A percentile compares a stretch with the other conserved stretches of the same genome.
Conservation (phyloP, 768 basidiomycete species). For the Serendipita indica region DNA sequence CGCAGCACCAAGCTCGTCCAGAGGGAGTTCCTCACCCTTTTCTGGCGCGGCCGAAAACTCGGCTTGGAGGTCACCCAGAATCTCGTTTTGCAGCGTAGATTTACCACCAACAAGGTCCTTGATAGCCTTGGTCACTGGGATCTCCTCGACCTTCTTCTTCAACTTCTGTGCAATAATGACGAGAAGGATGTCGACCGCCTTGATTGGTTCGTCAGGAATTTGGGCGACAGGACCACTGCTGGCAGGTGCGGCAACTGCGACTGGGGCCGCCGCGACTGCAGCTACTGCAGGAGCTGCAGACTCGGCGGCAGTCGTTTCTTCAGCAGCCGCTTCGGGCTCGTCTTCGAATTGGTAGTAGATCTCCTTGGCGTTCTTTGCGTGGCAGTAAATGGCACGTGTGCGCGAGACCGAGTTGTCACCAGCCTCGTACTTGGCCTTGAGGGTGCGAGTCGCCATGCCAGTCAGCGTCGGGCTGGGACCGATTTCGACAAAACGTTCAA, state of each 20-base stretch:
- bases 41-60: constrained; percentile 93
- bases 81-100: constrained; percentile 97
- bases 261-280: constrained; percentile 27
- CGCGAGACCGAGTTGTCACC: constrained; percentile 73
- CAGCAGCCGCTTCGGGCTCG: constrained; percentile 37
- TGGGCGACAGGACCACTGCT: constrained; percentile 50
- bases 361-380: constrained; percentile 90
- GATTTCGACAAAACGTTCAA: constrained; percentile 89
- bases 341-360: constrained; percentile 98
- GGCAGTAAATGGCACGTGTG: constrained; percentile 71
- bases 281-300: constrained; percentile 26
- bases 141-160: constrained; percentile 84
- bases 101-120: constrained; percentile 98
- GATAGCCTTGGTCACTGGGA: constrained; percentile 85
- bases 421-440: constrained; percentile 86
- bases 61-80: constrained; percentile 88
- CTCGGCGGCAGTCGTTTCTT: constrained; percentile 20
- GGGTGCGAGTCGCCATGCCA: constrained; percentile 82
- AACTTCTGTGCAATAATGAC: constrained; percentile 93
- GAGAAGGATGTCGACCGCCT: constrained; percentile 74
- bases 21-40: constrained; percentile 93
- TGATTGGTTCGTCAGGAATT: constrained; percentile 83
- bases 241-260: constrained; percentile 27
- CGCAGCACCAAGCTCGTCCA: constrained; percentile 87
- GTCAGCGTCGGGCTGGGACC: constrained; percentile 94